Percentiles rank a stretch among this genome's conserved stretches.
These are phyloP conservation scores for Pythium plurisporium DNA, from an alignment of 352 stramenopile genomes.

Conservation along the genomic window DNA sequence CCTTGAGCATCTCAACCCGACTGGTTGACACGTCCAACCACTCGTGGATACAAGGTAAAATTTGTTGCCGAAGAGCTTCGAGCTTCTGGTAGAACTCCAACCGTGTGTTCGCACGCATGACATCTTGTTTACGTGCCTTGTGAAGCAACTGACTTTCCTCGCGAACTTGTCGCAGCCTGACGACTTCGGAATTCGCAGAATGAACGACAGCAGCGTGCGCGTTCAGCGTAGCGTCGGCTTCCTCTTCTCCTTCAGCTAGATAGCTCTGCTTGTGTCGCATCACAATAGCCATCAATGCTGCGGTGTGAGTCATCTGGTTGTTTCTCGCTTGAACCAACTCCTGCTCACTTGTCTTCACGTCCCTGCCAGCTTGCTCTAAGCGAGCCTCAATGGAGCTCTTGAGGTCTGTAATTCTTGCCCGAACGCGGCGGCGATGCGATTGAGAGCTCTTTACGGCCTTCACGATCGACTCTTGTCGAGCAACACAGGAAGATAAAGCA, in stretches of 20 bases:
- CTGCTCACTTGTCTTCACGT: conserved; percentile 17
- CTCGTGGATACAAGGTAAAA: conserved; percentile 20
- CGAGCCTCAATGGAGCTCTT: conserved; percentile 15
- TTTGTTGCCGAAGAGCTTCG: conserved; percentile 8
- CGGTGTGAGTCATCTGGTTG: neutral
- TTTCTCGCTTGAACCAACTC: conserved; percentile 19
- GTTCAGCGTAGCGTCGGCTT: conserved; percentile 10
- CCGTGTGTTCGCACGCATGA: conserved; percentile 17
- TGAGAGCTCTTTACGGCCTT: conserved; percentile 9
- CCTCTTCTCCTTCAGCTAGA: conserved; percentile 10
- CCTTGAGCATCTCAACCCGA: conserved; percentile 24
- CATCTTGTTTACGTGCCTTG: conserved; percentile 13
- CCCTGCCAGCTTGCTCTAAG: conserved; percentile 12
- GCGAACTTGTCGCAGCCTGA: conserved; percentile 7
- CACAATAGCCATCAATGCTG: conserved; percentile 7
- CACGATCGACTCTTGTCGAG: conserved; percentile 32
- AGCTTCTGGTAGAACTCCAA: conserved; percentile 26
- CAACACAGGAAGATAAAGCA: conserved; percentile 37
- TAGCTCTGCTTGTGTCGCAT: neutral
- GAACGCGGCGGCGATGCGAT: conserved; percentile 19
- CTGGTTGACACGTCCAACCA: conserved; percentile 21
- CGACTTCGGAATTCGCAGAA: conserved; percentile 9
- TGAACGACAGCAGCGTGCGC: conserved; percentile 7
- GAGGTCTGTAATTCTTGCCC: conserved; percentile 25
- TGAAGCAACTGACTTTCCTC: conserved; percentile 8